Percentiles rank a stretch among this genome's conserved stretches.
Evolutionary conservation across 129 eudicot genomes (phyloP).

Genomic region (Artemisia annua): DNA sequence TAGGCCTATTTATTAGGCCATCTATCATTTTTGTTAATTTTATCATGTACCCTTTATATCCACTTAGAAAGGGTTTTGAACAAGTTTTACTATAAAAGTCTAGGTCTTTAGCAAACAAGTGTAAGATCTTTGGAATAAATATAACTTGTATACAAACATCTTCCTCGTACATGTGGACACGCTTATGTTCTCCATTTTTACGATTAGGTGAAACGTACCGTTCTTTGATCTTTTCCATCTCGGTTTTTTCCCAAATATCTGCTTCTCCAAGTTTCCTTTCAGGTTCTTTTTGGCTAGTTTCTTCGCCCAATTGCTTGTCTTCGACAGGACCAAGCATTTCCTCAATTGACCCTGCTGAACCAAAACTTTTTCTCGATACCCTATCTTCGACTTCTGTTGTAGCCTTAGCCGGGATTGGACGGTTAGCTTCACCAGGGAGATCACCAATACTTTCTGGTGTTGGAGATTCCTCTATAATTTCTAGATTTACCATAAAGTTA

Average conservation of each 20-base stretch:
- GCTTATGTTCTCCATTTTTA: too few relatives aligned
- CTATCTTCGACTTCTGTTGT: conserved; percentile 19
- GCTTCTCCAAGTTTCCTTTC: conserved; percentile 39
- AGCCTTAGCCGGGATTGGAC: conserved; percentile 36
- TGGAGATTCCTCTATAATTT: conserved; percentile 36
- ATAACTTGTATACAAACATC: too few relatives aligned
- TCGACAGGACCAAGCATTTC: conserved; percentile 33
- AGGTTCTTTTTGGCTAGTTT: conserved; percentile 23
- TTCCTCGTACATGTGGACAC: too few relatives aligned
- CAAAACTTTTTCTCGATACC: conserved; percentile 8
- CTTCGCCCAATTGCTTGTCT: conserved; percentile 21
- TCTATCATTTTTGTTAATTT: too few relatives aligned
- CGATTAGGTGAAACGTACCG: conserved; percentile 27
- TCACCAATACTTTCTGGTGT: conserved; percentile 19
- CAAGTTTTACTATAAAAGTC: too few relatives aligned
- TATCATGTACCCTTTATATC: too few relatives aligned
- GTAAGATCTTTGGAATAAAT: too few relatives aligned
- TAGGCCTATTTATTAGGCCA: too few relatives aligned
- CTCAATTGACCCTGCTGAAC: conserved; percentile 28
- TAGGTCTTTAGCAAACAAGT: too few relatives aligned
- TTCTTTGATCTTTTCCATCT: conserved; percentile 54
- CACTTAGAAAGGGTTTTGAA: too few relatives aligned
- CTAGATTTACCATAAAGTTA: conserved; percentile 15
- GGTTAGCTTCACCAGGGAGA: conserved; percentile 26
- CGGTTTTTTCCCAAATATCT: conserved; percentile 63